A percentile compares a stretch with the other conserved stretches of the same genome.
phyloP scores from a whole-genome alignment of 345 rosid genomes.

The Salix suchowensis region DNA sequence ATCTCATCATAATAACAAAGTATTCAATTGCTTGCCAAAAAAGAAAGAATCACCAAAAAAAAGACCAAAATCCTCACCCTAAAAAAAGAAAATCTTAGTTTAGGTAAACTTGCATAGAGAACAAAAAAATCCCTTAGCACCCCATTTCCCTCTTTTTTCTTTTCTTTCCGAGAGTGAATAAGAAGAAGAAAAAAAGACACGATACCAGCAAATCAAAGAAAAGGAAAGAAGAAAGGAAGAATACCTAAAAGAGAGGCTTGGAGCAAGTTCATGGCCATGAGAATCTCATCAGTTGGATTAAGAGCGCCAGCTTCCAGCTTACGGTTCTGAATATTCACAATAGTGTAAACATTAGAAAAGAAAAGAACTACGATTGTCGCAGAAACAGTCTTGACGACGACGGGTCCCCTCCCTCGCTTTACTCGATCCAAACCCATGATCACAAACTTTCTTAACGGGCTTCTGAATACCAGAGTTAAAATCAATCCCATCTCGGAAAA shows the following conservation, averaged over 20 bases:
- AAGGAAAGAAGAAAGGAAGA: neutral
- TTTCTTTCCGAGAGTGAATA: too few relatives aligned
- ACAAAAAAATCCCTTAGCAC: too few relatives aligned
- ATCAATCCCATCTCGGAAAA: constrained; percentile 59
- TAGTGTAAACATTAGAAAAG: constrained; percentile 51
- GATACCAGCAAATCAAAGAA: neutral
- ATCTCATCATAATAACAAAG: too few relatives aligned
- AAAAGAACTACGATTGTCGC: constrained; percentile 57
- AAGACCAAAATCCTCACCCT: too few relatives aligned
- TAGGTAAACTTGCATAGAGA: too few relatives aligned
- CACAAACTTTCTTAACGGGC: constrained; percentile 71
- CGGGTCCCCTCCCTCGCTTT: constrained; percentile 83
- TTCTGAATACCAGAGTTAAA: constrained; percentile 61
- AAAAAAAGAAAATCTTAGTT: too few relatives aligned
- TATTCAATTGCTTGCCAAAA: too few relatives aligned
- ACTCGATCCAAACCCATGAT: constrained; percentile 58
- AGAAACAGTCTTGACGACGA: constrained; percentile 60
- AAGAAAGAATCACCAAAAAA: too few relatives aligned
- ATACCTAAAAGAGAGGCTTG: constrained; percentile 89
- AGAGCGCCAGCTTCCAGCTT: constrained; percentile 45
- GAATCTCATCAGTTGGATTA: constrained; percentile 83
- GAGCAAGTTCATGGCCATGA: constrained; percentile 64
- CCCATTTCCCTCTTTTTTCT: too few relatives aligned
- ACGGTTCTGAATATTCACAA: constrained; percentile 52
- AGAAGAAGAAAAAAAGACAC: neutral